Evolutionary conservation across 2,329 filamentous ascomycete species (phyloP).

Genomic region (Westerdykella aurantiaca): DNA sequence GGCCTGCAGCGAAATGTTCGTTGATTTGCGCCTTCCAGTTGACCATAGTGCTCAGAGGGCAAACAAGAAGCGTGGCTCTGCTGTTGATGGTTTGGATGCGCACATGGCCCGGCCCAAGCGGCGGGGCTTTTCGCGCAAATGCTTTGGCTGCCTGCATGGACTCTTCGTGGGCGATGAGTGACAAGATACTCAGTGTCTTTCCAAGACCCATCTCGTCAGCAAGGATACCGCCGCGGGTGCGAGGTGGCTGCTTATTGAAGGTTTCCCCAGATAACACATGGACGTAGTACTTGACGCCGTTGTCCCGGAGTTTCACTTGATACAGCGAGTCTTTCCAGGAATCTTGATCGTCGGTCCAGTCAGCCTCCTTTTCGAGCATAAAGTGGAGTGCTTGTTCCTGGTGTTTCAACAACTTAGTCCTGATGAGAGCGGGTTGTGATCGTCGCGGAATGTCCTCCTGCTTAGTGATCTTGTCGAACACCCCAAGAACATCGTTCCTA

Average conservation of each 20-base stretch:
- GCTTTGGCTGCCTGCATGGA: slow-evolving; percentile 57
- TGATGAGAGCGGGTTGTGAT: slow-evolving; percentile 61
- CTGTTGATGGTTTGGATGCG: slow-evolving; percentile 53
- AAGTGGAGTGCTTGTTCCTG: slow-evolving; percentile 89
- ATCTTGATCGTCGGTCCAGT: slow-evolving; percentile 54
- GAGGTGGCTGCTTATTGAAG: slow-evolving; percentile 26
- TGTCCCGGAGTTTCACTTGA: slow-evolving; percentile 55
- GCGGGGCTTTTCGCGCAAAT: slow-evolving; percentile 55
- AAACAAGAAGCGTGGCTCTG: slow-evolving; percentile 77
- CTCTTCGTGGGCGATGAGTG: slow-evolving; percentile 57
- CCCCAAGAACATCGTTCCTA: slow-evolving; percentile 72
- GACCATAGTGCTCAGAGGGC: slow-evolving; percentile 80
- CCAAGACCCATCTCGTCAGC: slow-evolving; percentile 50
- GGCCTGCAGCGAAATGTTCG: slow-evolving; percentile 62
- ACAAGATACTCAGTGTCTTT: slow-evolving; percentile 68
- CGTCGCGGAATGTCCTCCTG: slow-evolving; percentile 69
- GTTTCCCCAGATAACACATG: slow-evolving; percentile 74
- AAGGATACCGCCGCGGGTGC: slow-evolving; percentile 42
- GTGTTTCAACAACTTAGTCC: slow-evolving; percentile 66
- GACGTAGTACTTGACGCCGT: slow-evolving; percentile 60
- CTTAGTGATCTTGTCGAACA: slow-evolving; percentile 79
- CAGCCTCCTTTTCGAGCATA: slow-evolving; percentile 71
- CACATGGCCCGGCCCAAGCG: slow-evolving; percentile 12
- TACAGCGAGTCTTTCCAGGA: slow-evolving; percentile 69
- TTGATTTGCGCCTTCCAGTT: slow-evolving; percentile 95